A percentile compares a stretch with the other conserved stretches of the same genome.
Evolutionary conservation across 306 rosid genomes (phyloP).

Genomic region (Senna siamea): DNA sequence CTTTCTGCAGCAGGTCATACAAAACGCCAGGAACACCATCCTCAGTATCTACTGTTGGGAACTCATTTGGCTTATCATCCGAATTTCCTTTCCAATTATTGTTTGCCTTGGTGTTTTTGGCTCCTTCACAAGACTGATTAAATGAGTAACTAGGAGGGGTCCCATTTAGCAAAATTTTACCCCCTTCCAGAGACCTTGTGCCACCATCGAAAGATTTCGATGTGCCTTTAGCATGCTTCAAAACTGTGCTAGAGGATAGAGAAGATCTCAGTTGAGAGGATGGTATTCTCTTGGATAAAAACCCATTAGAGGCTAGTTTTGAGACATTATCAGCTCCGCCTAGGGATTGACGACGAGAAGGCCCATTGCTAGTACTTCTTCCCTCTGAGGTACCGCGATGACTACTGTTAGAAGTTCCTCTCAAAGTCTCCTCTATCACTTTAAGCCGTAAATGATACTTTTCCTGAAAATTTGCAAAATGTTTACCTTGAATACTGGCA

Average conservation of each 20-base stretch:
- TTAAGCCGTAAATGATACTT: conserved; percentile 88
- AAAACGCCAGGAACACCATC: conserved; percentile 86
- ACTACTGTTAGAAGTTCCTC: conserved; percentile 74
- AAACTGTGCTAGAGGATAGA: conserved; percentile 75
- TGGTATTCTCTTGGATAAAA: conserved; percentile 78
- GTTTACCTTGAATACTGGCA: conserved; percentile 47
- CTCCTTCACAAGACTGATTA: conserved; percentile 81
- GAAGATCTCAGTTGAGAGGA: conserved; percentile 76
- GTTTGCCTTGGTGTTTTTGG: conserved; percentile 58
- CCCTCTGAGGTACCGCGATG: conserved; percentile 80
- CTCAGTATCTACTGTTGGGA: conserved; percentile 62
- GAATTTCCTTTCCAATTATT: conserved; percentile 75
- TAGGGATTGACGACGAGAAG: conserved; percentile 95
- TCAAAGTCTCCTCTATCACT: conserved; percentile 93
- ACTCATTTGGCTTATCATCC: conserved; percentile 80
- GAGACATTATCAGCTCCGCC: conserved; percentile 93
- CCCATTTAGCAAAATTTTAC: conserved; percentile 82
- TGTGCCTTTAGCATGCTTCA: conserved; percentile 95
- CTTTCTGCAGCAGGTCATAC: conserved; percentile 94
- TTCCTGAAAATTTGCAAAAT: conserved; percentile 64
- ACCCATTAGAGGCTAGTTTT: conserved; percentile 80
- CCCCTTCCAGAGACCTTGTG: conserved; percentile 88
- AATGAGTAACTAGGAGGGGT: conserved; percentile 66
- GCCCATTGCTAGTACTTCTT: conserved; percentile 80
- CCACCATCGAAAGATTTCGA: conserved; percentile 99